phyloP scores from a whole-genome alignment of 139 green algal genomes.

The Picochlorum sp. region DNA sequence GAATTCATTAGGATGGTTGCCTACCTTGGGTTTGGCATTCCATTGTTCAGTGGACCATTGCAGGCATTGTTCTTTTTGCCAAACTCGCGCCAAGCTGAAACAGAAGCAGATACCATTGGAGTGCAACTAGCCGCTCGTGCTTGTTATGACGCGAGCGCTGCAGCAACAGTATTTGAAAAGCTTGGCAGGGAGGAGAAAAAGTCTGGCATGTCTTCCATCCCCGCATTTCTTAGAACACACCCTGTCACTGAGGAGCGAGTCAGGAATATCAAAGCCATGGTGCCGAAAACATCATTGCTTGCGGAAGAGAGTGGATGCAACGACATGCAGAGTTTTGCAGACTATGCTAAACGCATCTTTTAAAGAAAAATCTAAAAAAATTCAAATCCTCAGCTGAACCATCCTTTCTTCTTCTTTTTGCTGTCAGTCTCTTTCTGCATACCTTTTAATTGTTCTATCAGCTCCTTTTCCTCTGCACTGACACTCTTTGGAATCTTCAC shows the following conservation, averaged over 20 bases:
- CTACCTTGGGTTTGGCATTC: conserved; percentile 37
- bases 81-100: conserved; percentile 56
- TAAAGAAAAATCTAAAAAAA: conserved; percentile 4
- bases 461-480: conserved; percentile 69
- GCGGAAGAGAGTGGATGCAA: conserved; percentile 2
- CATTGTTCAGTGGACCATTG: conserved; percentile 28
- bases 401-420: conserved; percentile 1
- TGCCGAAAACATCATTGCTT: neutral
- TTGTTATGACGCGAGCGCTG: conserved; percentile 59
- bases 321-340: neutral
- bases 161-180: conserved; percentile 26
- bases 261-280: conserved; percentile 15
- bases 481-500: conserved; percentile 90
- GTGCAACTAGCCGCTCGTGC: conserved; percentile 56
- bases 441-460: conserved; percentile 83
- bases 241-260: conserved; percentile 56
- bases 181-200: conserved; percentile 29
- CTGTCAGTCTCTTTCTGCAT: conserved; percentile 15
- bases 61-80: conserved; percentile 47
- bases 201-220: conserved; percentile 12
- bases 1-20: conserved; percentile 17
- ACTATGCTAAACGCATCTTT: neutral
- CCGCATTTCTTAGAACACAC: conserved; percentile 67
- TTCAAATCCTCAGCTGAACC: conserved; percentile 10
- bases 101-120: conserved; percentile 75